Evolutionary conservation across 306 rosid genomes (phyloP), one percentile per base, ranked within the genome.

Genomic region (Begonia loranthoides): DNA sequence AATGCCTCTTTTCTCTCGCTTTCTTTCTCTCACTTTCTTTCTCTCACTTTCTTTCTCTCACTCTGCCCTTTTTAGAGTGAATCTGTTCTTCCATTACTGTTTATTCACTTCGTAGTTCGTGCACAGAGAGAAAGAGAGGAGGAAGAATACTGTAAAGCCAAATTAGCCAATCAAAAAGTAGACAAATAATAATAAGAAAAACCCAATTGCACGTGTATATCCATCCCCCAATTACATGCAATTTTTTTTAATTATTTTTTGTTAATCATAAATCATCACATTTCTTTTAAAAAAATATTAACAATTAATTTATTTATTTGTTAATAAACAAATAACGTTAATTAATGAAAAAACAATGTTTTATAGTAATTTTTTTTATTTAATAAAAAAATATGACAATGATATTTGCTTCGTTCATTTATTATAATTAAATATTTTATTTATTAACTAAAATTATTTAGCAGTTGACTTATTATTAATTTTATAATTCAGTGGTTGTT

Each of bases 151-250:
- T 16, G 53, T 17, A 9, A 49, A 15, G 10, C 21, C 21, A 9
- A 1, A 49, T 15, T 9, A 7, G 28, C 12, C 21, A 56, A 3
- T 22, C 13, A 16, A 39, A 41, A 19, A 4, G 24, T 24, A 13
- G 13, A 15, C 46, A 7, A 45, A 47, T 16, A 15, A 43, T 33
- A 58, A 14, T 10, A 48, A 51, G 14, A 22, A 33, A 71, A 38
- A 33, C 61, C 19, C 63, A 51, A 46, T 34, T 77, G 85, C 80
- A 77, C 88, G 82, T 79, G 87, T 65, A 77, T 63, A 69, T 5
- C 62, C 51, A 47, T 28, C 51, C 51, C 77, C 73, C 56, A 57
- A 57, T 77, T 83, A 77, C 87, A 72, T 67, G 87, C 84, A 13
- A 46, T 75, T 65, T 61, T 59, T 50, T 64, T 55, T 10, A 39